Evolutionary conservation across 1,284 basidiomycete species (phyloP).

Genomic region (Cryptococcus maquisensis): DNA sequence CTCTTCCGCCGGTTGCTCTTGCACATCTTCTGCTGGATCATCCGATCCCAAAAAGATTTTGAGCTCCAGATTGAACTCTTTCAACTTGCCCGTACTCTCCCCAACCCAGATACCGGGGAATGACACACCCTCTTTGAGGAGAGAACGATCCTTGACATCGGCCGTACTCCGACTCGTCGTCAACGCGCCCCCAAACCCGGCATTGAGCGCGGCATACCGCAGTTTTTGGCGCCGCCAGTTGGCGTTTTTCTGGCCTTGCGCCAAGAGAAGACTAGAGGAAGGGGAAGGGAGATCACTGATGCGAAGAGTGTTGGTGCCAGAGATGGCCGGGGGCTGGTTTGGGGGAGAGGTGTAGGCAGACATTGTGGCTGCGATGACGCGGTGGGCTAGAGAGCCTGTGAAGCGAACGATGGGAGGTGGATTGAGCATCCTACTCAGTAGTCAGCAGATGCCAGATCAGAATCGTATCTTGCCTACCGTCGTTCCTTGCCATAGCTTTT

Average conservation of each 20-base stretch:
- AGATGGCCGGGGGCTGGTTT: constrained; percentile 11
- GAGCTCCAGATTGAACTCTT: constrained; percentile 38
- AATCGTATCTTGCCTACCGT: constrained; percentile 21
- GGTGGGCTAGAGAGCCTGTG: constrained; percentile 24
- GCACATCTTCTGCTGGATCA: not conserved
- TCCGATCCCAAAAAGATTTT: constrained; percentile 16
- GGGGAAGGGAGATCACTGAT: constrained; percentile 9
- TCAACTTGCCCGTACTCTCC: constrained; percentile 31
- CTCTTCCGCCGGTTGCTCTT: not conserved
- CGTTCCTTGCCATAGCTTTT: constrained; percentile 45
- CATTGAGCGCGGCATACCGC: constrained; percentile 25
- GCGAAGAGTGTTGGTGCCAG: constrained; percentile 30
- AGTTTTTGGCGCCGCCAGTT: constrained; percentile 2
- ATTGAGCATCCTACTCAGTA: constrained; percentile 27
- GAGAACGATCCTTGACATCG: constrained; percentile 19
- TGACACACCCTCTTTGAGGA: constrained; percentile 27
- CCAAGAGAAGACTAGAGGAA: too few species aligned
- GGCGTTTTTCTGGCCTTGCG: too few species aligned
- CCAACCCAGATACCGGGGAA: constrained; percentile 40
- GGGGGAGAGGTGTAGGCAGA: constrained; percentile 5
- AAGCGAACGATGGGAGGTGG: constrained; percentile 41
- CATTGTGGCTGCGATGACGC: constrained; percentile 22
- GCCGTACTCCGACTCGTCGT: constrained; percentile 19
- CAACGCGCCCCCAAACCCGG: constrained; percentile 34
- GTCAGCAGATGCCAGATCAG: constrained; percentile 7